Evolutionary conservation across 371 early-diverging fungal species (phyloP).

Genomic region (Massospora cicadina): DNA sequence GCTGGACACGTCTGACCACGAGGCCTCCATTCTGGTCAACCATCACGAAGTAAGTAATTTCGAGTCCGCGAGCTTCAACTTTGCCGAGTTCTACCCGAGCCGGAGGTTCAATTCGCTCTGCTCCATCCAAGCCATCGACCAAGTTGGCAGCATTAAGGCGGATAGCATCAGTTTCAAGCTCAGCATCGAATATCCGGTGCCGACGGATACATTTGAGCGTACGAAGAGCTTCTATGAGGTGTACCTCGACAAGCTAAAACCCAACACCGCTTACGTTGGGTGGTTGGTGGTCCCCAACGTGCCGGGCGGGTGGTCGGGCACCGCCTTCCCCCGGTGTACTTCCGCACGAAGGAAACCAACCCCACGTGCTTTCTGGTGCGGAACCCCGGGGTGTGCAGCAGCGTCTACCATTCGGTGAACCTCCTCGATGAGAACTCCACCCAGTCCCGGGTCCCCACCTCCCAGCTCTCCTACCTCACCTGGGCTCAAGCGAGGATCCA

Average conservation of each 20-base stretch:
- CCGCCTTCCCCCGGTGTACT: neutral
- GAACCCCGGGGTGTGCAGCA: neutral
- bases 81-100: neutral
- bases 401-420: neutral
- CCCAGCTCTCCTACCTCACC: neutral
- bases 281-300: neutral
- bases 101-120: neutral
- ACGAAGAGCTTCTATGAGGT: neutral
- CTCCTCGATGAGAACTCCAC: neutral
- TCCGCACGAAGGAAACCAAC: neutral
- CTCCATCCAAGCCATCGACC: neutral
- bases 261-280: neutral
- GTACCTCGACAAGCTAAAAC: neutral
- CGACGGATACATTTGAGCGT: neutral
- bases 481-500: neutral
- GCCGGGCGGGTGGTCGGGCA: neutral
- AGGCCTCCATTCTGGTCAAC: neutral
- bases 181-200: neutral
- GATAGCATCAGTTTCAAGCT: neutral
- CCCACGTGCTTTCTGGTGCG: neutral
- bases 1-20: neutral
- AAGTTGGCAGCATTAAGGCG: neutral
- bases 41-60: neutral
- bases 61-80: neutral
- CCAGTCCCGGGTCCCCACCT: neutral